These are phyloP conservation scores for Bretschneidera sinensis DNA, from an alignment of 345 rosid genomes.

Conservation along the genomic window DNA sequence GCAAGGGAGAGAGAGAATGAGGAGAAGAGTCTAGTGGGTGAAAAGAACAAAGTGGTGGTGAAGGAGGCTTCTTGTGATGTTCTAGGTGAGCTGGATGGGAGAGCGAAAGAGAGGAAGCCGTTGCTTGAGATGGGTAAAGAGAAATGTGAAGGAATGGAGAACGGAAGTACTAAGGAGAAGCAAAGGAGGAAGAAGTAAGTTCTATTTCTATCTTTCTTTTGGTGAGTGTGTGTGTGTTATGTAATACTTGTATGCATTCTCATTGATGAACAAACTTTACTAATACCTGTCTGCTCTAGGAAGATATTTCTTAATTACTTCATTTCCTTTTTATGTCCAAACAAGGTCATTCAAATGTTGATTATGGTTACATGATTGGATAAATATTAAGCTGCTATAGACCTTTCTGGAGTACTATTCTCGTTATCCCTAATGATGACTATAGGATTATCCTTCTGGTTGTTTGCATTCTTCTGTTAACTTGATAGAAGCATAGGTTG, in stretches of 20 bases:
- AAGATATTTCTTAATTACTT: no score
- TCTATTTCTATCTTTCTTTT: neutral
- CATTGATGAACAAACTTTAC: neutral
- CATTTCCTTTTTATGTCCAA: no score
- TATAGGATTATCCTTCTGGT: no score
- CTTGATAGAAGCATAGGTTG: no score
- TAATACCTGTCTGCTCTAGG: no score
- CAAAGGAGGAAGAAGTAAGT: conserved; percentile 52
- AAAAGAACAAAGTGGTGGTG: conserved; percentile 5
- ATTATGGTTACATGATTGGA: no score
- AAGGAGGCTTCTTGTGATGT: conserved; percentile 30
- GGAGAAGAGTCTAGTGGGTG: conserved; percentile 30
- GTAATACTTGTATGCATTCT: no score
- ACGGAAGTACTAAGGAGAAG: conserved; percentile 48
- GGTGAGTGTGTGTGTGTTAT: neutral
- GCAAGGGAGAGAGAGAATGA: conserved; percentile 55
- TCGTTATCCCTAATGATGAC: no score
- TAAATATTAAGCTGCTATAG: no score
- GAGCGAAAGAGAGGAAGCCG: conserved; percentile 59
- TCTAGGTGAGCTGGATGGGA: conserved; percentile 27
- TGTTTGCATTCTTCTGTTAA: no score
- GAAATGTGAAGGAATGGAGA: conserved; percentile 27
- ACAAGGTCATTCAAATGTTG: no score
- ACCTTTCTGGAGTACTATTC: no score
- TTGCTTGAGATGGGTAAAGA: conserved; percentile 40